Evolutionary conservation across 2,329 filamentous ascomycete species (phyloP).

Genomic region (Pestalotiopsis sp.): DNA sequence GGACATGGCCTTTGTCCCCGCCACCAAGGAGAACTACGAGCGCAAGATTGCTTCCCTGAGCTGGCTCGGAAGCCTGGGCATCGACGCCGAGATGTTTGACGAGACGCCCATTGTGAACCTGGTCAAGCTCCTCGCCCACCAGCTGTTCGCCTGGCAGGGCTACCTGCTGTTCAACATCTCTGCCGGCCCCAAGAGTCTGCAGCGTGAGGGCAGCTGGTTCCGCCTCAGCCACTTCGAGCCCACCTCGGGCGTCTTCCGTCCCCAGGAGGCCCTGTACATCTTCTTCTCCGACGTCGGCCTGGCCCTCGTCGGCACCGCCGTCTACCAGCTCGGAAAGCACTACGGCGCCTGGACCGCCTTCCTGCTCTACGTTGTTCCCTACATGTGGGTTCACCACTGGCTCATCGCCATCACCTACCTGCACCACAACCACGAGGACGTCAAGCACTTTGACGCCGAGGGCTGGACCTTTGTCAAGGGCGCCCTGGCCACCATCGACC

Average conservation of each 20-base stretch:
- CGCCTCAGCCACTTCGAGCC: conserved; percentile 63
- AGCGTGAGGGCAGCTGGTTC: conserved; percentile 41
- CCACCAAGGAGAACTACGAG: conserved; percentile 41
- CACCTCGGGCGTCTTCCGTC: conserved; percentile 61
- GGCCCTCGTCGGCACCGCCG: conserved; percentile 46
- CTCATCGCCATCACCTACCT: conserved; percentile 75
- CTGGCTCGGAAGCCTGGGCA: conserved; percentile 30
- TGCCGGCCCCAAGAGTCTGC: conserved; percentile 49
- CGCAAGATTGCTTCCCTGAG: conserved; percentile 34
- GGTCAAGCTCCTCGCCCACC: conserved; percentile 59
- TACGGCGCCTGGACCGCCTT: conserved; percentile 60
- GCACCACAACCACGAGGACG: conserved; percentile 66
- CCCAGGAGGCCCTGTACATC: conserved; percentile 58
- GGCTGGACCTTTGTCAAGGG: conserved; percentile 66
- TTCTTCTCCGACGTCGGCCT: conserved; percentile 64
- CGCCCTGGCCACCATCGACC: conserved; percentile 64
- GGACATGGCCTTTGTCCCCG: conserved; percentile 67
- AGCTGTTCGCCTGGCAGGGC: conserved; percentile 65
- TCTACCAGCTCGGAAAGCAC: conserved; percentile 54
- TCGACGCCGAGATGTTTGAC: conserved; percentile 59
- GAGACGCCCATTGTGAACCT: conserved; percentile 63
- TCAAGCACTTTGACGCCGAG: conserved; percentile 61
- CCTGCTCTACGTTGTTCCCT: conserved; percentile 65
- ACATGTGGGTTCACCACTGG: conserved; percentile 74
- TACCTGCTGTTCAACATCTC: conserved; percentile 65